Evolutionary conservation across 495 filamentous ascomycete species (phyloP).

Genomic region (Penicillium cosmopolitanum): DNA sequence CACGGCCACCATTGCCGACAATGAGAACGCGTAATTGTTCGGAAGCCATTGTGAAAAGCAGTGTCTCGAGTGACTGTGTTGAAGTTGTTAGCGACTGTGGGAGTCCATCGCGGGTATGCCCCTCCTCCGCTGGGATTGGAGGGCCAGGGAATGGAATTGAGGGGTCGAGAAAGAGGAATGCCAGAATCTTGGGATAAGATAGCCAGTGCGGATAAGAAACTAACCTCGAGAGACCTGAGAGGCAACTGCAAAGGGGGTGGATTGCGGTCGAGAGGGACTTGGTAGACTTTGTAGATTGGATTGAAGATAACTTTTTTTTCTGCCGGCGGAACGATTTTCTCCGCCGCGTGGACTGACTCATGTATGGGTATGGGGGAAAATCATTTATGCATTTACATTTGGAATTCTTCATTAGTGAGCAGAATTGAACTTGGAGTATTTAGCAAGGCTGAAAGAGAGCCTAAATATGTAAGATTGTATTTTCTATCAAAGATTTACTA

Average conservation of each 20-base stretch:
- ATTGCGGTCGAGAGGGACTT: constrained; percentile 16
- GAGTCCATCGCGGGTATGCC: constrained; percentile 34
- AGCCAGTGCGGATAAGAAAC: constrained; percentile 5
- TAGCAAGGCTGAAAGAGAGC: too few relatives aligned
- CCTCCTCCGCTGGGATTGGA: constrained; percentile 17
- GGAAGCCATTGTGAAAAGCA: constrained; percentile 42
- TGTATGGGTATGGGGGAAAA: not conserved
- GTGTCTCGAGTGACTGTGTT: constrained; percentile 38
- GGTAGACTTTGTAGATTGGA: constrained; percentile 4
- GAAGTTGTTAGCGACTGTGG: constrained; percentile 29
- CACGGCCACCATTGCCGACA: constrained; percentile 89
- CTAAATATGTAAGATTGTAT: too few relatives aligned
- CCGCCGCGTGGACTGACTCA: constrained; percentile 22
- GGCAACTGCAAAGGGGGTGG: constrained; percentile 31
- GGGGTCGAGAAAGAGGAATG: constrained; percentile 1
- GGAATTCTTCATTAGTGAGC: too few relatives aligned
- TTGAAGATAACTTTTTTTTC: constrained; percentile 32
- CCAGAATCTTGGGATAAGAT: too few relatives aligned
- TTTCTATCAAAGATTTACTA: too few relatives aligned
- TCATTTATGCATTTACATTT: too few relatives aligned
- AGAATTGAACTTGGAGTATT: too few relatives aligned
- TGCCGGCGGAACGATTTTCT: constrained; percentile 32
- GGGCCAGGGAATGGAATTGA: constrained; percentile 1
- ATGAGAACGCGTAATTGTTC: constrained; percentile 70
- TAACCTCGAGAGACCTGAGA: constrained; percentile 41